phyloP scores from a whole-genome alignment of 2,329 filamentous ascomycete genomes.

The Aspergillus udagawae region DNA sequence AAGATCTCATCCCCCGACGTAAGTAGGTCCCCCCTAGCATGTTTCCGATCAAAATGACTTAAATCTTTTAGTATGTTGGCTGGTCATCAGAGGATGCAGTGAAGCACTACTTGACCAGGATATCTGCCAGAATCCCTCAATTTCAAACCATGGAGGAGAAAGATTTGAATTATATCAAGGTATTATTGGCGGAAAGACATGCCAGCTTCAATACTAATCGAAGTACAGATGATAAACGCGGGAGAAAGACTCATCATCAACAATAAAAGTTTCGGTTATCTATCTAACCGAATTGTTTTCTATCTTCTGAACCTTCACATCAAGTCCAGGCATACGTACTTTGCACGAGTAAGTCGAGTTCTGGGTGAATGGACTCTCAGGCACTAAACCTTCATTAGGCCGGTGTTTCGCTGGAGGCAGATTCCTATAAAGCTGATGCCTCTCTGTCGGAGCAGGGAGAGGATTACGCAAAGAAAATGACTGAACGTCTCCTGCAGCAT shows the following conservation, averaged over 20 bases:
- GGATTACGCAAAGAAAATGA: conserved; percentile 81
- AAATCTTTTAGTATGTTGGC: conserved; percentile 65
- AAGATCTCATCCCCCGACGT: conserved; percentile 97
- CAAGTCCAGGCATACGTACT: conserved; percentile 90
- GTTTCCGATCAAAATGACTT: conserved; percentile 7
- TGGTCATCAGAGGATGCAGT: conserved; percentile 93
- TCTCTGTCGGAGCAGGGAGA: conserved; percentile 74
- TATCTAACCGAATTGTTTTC: conserved; percentile 96
- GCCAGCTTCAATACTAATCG: conserved; percentile 9
- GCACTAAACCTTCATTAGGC: conserved; percentile 43
- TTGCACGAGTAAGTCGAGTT: conserved; percentile 59
- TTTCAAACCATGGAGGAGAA: conserved; percentile 96
- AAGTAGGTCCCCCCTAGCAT: conserved; percentile 32
- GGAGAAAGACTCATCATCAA: conserved; percentile 92
- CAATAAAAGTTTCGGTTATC: conserved; percentile 93
- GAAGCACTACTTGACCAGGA: conserved; percentile 82
- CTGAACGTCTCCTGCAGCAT: conserved; percentile 75
- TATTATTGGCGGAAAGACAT: conserved; percentile 14
- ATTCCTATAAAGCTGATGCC: conserved; percentile 88
- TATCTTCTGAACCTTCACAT: conserved; percentile 97
- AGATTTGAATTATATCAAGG: conserved; percentile 93
- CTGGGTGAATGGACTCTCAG: not conserved
- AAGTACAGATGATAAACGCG: conserved; percentile 80
- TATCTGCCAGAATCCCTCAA: conserved; percentile 86
- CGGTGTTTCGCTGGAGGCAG: conserved; percentile 80